A percentile compares a stretch with the other conserved stretches of the same genome.
These are phyloP conservation scores for Fusarium sacchari DNA, from an alignment of 2,329 filamentous ascomycete genomes.

Conservation along the genomic window DNA sequence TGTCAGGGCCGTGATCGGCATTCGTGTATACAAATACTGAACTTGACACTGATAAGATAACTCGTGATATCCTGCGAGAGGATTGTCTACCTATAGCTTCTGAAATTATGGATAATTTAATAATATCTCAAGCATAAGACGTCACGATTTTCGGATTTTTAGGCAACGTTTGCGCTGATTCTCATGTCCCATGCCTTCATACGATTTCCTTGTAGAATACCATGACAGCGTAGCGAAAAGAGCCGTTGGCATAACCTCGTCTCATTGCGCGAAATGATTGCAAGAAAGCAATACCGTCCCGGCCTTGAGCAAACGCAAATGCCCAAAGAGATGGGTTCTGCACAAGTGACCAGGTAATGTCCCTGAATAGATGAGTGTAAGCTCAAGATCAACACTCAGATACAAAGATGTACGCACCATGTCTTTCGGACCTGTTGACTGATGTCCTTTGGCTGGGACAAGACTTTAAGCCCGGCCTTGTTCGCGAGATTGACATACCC, in stretches of 20 bases:
- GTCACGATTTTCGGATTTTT: not conserved
- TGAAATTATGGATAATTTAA: not conserved
- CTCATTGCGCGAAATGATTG: conserved; percentile 71
- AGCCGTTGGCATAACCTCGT: conserved; percentile 67
- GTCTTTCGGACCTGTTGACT: conserved; percentile 68
- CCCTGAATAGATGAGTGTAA: conserved; percentile 52
- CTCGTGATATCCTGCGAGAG: not conserved
- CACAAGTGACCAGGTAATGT: conserved; percentile 70
- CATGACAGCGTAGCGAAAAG: conserved; percentile 68
- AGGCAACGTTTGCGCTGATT: not conserved
- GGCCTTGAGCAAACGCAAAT: conserved; percentile 68
- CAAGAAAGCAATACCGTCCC: conserved; percentile 69
- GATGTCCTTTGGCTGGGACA: conserved; percentile 63
- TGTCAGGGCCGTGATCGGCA: not conserved
- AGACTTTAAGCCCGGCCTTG: conserved; percentile 57
- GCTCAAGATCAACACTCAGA: not conserved
- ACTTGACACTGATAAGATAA: not conserved
- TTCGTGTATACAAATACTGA: not conserved
- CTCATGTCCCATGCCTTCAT: not conserved
- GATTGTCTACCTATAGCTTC: not conserved
- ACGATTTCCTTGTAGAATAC: conserved; percentile 58
- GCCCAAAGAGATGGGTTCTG: conserved; percentile 70
- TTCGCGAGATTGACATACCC: conserved; percentile 63
- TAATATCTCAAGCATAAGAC: not conserved
- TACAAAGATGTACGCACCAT: conserved; percentile 56